Conservation (phyloP, 371 early-diverging fungal species). For the Capillidium rhysosporum region DNA sequence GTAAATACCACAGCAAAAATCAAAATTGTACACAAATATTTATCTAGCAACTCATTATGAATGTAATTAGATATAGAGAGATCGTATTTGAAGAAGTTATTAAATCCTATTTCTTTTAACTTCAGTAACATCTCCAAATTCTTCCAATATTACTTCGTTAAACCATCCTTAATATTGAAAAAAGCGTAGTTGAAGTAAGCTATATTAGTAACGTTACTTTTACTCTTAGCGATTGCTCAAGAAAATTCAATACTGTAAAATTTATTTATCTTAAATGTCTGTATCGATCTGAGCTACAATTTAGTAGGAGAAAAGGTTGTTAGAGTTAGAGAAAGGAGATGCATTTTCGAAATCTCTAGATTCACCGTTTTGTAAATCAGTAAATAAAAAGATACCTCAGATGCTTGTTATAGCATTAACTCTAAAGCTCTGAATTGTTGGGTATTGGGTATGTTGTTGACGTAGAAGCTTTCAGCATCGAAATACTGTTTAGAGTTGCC, state of each 20-base stretch:
- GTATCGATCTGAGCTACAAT: background rate
- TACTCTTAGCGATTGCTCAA: background rate
- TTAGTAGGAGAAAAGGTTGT: background rate
- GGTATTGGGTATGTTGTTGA: background rate
- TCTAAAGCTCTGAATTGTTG: background rate
- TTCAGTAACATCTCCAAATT: slow-evolving; percentile 11
- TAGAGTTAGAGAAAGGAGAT: background rate
- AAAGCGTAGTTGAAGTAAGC: background rate
- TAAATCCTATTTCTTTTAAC: slow-evolving; percentile 14
- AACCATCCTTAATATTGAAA: background rate
- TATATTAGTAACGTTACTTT: too few species aligned
- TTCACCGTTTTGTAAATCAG: background rate
- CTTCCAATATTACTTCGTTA: slow-evolving; percentile 14
- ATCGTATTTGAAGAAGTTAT: slow-evolving; percentile 16
- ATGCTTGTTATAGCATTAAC: too few species aligned
- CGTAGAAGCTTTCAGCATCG: too few species aligned
- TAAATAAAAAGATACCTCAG: background rate
- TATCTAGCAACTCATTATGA: too few species aligned
- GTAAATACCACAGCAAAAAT: too few species aligned
- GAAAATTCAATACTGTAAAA: background rate
- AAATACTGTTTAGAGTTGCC: background rate
- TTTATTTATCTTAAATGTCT: background rate
- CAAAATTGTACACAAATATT: too few species aligned
- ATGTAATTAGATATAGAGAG: slow-evolving; percentile 19
- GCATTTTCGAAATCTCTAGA: background rate